Base-by-base conservation (phyloP, 2,329 filamentous ascomycete species). In the Lizonia empirigonia region DNA sequence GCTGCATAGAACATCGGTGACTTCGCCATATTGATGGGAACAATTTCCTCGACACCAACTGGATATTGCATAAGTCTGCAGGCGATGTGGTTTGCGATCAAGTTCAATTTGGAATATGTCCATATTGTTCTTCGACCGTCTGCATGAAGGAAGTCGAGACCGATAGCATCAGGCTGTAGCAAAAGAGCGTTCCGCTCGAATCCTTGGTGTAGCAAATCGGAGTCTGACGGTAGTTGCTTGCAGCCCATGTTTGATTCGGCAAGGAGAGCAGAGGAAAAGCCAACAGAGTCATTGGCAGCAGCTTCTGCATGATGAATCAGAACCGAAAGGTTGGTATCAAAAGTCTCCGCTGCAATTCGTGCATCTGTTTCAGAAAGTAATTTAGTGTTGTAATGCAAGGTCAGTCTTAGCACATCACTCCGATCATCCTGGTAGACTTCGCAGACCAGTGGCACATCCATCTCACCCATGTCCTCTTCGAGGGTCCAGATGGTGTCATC, bases 371-470 rank as follows among this genome's bases (percentile, higher is more conserved):
- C 53, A 2, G 60, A 56, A 10, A 74, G 42, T 18, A 72, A 49
- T 15, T 58, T 62, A 19, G 55, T 64, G 7, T 64, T 57, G 47
- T 82, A 85, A 69, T 94, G 86, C 10, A 94, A 66, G 16, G 78
- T 80, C 36, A 91, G 67, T 0, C 75, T 67, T 16, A 94, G 57
- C 0, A 62, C 74, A 67, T 91, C 79, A 19, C 75, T 58, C 7
- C 67, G 65, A 2, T 76, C 67, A 36, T 81, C 76, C 1, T 88
- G 89, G 4, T 83, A 74, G 3, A 94, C 71, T 67, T 96, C 91
- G 55, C 89, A 87, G 10, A 95, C 87, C 33, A 96, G 70, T 0
- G 90, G 89, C 13, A 87, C 77, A 69, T 90, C 88, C 87, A 92
- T 92, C 5, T 81, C 76, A 24, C 83, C 81, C 40, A 75, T 63